Percentiles rank a stretch among this genome's conserved stretches.
These are phyloP conservation scores for Scolecobasidium constrictum DNA, from an alignment of 2,329 filamentous ascomycete genomes.

Conservation along the genomic window DNA sequence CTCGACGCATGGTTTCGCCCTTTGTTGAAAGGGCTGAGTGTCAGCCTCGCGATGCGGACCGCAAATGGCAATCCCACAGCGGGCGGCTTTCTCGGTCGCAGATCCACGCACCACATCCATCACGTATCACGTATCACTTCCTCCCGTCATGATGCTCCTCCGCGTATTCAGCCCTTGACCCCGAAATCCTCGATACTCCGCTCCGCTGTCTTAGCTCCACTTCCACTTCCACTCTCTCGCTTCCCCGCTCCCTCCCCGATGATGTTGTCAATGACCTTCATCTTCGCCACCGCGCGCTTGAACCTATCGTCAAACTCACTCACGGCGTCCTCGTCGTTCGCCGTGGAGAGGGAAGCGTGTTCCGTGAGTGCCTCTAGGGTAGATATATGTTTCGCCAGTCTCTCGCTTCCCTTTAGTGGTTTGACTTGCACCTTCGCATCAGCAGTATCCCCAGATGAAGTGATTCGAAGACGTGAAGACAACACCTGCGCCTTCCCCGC, in stretches of 20 bases:
- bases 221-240: too few relatives aligned
- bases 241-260: too few relatives aligned
- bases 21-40: too few relatives aligned
- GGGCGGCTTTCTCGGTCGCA: too few relatives aligned
- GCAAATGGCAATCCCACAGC: too few relatives aligned
- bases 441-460: background rate
- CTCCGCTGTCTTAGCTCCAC: slow-evolving; percentile 17
- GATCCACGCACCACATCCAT: too few relatives aligned
- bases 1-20: too few relatives aligned
- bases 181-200: slow-evolving; percentile 28
- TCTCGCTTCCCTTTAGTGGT: slow-evolving; percentile 42
- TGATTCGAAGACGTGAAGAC: slow-evolving; percentile 52
- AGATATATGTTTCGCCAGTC: slow-evolving; percentile 66
- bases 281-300: slow-evolving; percentile 72
- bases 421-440: slow-evolving; percentile 26
- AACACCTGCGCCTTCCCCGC: slow-evolving; percentile 75
- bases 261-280: slow-evolving; percentile 72
- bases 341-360: slow-evolving; percentile 61
- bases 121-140: too few relatives aligned
- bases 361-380: slow-evolving; percentile 70
- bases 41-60: too few relatives aligned
- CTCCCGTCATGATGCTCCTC: too few relatives aligned
- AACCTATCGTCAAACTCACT: slow-evolving; percentile 84
- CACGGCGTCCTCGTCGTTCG: slow-evolving; percentile 81
- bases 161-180: slow-evolving; percentile 6